A percentile compares a stretch with the other conserved stretches of the same genome.
Evolutionary conservation across 805 yeast genomes (phyloP).

Genomic region (Myxozyma geophila): DNA sequence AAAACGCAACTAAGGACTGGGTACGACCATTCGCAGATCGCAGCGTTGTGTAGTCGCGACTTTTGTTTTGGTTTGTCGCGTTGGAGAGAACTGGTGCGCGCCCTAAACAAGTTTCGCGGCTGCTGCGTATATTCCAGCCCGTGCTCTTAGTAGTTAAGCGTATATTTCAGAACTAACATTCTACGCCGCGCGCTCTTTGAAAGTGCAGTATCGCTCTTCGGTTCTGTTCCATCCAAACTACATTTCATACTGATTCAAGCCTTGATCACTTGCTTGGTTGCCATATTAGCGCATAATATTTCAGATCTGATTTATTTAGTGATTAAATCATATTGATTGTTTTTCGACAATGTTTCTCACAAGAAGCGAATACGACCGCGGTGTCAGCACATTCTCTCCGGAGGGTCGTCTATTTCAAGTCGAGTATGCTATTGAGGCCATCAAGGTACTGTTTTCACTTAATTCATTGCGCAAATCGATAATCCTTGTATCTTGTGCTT

Average conservation of each 20-base stretch:
- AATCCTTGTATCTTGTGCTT: not conserved
- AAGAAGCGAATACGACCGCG: conserved; percentile 99
- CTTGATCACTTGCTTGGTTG: not conserved
- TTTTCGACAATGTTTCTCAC: conserved; percentile 80
- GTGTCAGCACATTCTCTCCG: conserved; percentile 97
- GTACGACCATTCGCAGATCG: not conserved
- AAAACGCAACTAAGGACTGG: not conserved
- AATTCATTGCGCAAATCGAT: not conserved
- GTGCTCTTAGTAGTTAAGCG: not conserved
- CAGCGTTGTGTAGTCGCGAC: not conserved
- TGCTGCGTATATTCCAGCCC: conserved; percentile 13
- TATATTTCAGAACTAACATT: conserved; percentile 9
- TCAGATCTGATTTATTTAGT: not conserved
- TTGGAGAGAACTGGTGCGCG: conserved; percentile 7
- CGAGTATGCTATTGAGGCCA: conserved; percentile 96
- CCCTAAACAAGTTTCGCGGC: conserved; percentile 8
- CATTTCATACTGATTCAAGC: not conserved
- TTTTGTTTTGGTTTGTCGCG: conserved; percentile 6
- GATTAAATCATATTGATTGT: not conserved
- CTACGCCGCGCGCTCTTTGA: conserved; percentile 16
- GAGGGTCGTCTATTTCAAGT: conserved; percentile 98
- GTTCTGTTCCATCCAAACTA: conserved; percentile 9
- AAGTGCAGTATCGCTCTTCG: conserved; percentile 6
- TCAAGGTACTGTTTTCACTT: conserved; percentile 57
- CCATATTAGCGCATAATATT: not conserved